Evolutionary conservation across 2,329 filamentous ascomycete genomes (phyloP).

Genomic region (Fonsecaea nubica): DNA sequence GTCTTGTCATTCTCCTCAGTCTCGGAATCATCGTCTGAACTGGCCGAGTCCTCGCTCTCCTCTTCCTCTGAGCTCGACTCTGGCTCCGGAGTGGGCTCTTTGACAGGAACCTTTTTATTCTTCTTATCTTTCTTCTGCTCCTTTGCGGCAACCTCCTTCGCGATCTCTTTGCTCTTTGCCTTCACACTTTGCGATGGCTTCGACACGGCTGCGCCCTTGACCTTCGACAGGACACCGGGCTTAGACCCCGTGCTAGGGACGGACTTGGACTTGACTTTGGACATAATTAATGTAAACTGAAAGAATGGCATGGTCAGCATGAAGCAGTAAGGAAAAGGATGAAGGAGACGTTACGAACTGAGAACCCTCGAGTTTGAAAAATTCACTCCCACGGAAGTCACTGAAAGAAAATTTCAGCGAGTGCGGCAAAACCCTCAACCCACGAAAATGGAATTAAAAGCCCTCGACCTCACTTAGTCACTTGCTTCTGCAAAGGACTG

Average conservation of each 20-base stretch:
- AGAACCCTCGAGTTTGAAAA: constrained; percentile 18
- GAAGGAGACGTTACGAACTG: constrained; percentile 21
- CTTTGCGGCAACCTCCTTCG: constrained; percentile 50
- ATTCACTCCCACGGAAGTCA: constrained; percentile 22
- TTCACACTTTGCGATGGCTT: constrained; percentile 54
- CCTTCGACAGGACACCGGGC: constrained; percentile 52
- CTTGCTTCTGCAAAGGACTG: constrained; percentile 30
- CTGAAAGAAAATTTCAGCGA: constrained; percentile 12
- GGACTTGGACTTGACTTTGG: constrained; percentile 56
- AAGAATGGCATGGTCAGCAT: constrained; percentile 27
- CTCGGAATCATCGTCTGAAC: constrained; percentile 41
- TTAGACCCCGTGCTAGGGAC: constrained; percentile 46
- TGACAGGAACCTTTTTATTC: constrained; percentile 53
- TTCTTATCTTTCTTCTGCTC: constrained; percentile 50
- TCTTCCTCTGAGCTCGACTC: constrained; percentile 46
- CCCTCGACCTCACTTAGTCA: constrained; percentile 35
- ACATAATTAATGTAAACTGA: constrained; percentile 48
- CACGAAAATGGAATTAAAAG: constrained; percentile 36
- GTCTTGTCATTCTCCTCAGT: constrained; percentile 47
- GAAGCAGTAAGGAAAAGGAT: constrained; percentile 8
- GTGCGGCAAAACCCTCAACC: constrained; percentile 38
- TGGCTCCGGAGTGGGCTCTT: constrained; percentile 46
- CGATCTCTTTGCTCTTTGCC: constrained; percentile 54
- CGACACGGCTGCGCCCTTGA: constrained; percentile 55
- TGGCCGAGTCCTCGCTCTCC: constrained; percentile 44